These are phyloP conservation scores for Aspergillus bertholletiae DNA, from an alignment of 495 filamentous ascomycete genomes.

Conservation along the genomic window DNA sequence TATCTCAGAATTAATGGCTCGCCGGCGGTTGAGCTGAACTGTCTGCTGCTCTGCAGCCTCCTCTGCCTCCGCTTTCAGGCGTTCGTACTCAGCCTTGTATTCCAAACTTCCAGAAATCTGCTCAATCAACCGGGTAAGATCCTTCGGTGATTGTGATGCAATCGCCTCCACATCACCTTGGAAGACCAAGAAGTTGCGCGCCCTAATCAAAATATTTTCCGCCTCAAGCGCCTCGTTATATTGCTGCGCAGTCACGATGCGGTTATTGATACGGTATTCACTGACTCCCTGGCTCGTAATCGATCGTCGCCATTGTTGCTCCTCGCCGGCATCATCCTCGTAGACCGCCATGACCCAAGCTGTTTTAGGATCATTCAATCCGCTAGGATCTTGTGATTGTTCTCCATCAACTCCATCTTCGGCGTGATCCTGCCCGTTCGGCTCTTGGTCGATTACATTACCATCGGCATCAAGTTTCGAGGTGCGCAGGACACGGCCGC, in stretches of 20 bases:
- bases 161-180: slow-evolving; percentile 99
- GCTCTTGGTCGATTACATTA: slow-evolving; percentile 56
- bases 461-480: slow-evolving; percentile 88
- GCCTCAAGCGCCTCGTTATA: slow-evolving; percentile 92
- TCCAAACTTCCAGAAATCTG: slow-evolving; percentile 96
- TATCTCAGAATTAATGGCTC: slow-evolving; percentile 96
- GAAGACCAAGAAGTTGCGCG: slow-evolving; percentile 96
- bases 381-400: slow-evolving; percentile 48
- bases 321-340: slow-evolving; percentile 94
- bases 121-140: slow-evolving; percentile 93
- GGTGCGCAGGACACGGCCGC: slow-evolving; percentile 86
- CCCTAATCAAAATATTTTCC: slow-evolving; percentile 97
- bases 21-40: slow-evolving; percentile 78
- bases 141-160: slow-evolving; percentile 85
- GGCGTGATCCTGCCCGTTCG: slow-evolving; percentile 47
- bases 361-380: slow-evolving; percentile 74
- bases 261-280: slow-evolving; percentile 96
- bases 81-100: slow-evolving; percentile 93
- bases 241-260: slow-evolving; percentile 78
- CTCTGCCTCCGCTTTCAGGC: slow-evolving; percentile 77
- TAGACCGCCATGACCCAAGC: slow-evolving; percentile 99
- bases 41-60: slow-evolving; percentile 84
- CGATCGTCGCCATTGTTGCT: slow-evolving; percentile 90
- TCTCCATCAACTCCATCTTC: slow-evolving; percentile 32
- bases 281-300: slow-evolving; percentile 86